Evolutionary conservation across 2,329 filamentous ascomycete species (phyloP), one percentile per base, ranked within the genome.

Genomic region (Aspergillus alliaceus): DNA sequence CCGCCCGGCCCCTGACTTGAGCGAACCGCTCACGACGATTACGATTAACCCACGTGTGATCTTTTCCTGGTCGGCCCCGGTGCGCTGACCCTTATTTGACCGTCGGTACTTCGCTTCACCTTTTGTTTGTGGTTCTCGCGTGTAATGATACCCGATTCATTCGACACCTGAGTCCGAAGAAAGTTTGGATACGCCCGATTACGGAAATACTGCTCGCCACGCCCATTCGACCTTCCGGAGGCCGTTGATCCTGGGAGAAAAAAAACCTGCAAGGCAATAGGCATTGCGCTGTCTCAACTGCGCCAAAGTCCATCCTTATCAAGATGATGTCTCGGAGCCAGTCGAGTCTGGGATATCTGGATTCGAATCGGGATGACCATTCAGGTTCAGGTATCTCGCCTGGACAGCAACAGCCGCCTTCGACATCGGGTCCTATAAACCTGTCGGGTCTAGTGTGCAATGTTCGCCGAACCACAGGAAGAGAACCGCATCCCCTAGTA

Each of bases 401-500:
- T 40, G 66, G 69, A n/a, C 57, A 65, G 18, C 63, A 62, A 20
- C 69, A 68, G 46, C 69, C 64, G 24, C 50, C 64, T 50, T 59
- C 69, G 4, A 57, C 69, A 2, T 69, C 77, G 12, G 78, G 79
- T 22, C 79, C 84, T n/a, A 80, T 85, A 58, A 85, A 87, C 59
- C 71, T 89, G 27, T 88, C 86, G 5, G 86, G 86, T 4, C 74
- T 89, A 57, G 86, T 89, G 7, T 89, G 86, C 70, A 88, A 88
- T 71, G 85, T 89, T 24, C 84, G 88, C 65, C 80, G 93, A 62
- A 98, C 95, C 1, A 98, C 93, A 0, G 95, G 95, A 34, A 87
- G 87, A 60, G 93, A 98, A 70, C 95, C 95, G 2, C 91, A 90
- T 68, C 90, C 95, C 2, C 80, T 98, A 2, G 95, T 99, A 0